Evolutionary conservation across 495 filamentous ascomycete genomes (phyloP).

Genomic region (Stereocaulon alpinum): DNA sequence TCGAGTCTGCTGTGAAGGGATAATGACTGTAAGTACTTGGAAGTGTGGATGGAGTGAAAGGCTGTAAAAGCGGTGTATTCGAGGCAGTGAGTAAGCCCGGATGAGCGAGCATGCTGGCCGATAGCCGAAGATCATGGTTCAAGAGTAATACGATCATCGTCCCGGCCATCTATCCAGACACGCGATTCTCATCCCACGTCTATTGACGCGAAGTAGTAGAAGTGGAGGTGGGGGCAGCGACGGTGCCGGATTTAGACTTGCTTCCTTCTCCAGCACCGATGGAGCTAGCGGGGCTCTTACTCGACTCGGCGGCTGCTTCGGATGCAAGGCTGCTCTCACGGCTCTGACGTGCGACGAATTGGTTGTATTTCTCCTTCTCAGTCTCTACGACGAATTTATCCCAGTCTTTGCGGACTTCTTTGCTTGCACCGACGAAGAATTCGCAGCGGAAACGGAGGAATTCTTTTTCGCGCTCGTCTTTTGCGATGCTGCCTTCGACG

Average conservation of each 20-base stretch:
- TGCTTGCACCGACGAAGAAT: conserved; percentile 44
- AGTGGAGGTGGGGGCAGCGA: too few species aligned
- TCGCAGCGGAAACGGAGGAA: conserved; percentile 44
- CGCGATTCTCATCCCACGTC: too few species aligned
- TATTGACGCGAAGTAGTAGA: too few species aligned
- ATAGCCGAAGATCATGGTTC: too few species aligned
- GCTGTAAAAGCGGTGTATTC: too few species aligned
- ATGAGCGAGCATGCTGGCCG: too few species aligned
- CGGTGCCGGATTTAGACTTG: neutral
- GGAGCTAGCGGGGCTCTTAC: neutral
- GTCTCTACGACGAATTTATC: conserved; percentile 22
- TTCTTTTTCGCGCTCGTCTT: conserved; percentile 33
- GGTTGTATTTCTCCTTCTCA: conserved; percentile 25
- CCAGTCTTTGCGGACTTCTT: conserved; percentile 29
- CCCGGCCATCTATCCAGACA: too few species aligned
- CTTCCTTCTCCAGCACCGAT: neutral
- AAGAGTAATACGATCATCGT: too few species aligned
- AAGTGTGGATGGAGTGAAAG: neutral
- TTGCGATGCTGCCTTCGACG: conserved; percentile 30
- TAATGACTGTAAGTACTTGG: neutral
- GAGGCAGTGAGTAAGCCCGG: too few species aligned
- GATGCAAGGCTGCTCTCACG: conserved; percentile 6
- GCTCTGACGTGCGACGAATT: neutral
- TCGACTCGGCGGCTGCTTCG: neutral
- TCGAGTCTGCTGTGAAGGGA: neutral